phyloP scores from a whole-genome alignment of 2,329 filamentous ascomycete genomes.

The Penicillium sp. region DNA sequence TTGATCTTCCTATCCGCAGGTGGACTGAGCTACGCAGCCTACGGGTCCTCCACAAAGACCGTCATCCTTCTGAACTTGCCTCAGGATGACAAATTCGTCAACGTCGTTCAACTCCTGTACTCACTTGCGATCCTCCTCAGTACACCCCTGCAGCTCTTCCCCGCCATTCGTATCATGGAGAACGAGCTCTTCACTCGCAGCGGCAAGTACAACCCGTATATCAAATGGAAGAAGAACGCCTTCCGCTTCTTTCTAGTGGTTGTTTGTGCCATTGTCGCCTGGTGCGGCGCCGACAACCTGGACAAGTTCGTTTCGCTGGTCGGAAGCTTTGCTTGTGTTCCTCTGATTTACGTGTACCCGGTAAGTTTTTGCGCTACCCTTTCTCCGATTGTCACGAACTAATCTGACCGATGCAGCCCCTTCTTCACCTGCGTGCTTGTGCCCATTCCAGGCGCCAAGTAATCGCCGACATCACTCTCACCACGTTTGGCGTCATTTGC shows the following conservation, averaged over 20 bases:
- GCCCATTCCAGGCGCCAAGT: conserved; percentile 68
- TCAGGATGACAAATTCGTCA: conserved; percentile 92
- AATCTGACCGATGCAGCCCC: conserved; percentile 57
- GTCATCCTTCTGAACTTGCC: conserved; percentile 95
- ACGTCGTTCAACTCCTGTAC: conserved; percentile 93
- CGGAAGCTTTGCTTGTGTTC: conserved; percentile 96
- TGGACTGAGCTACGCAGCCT: conserved; percentile 91
- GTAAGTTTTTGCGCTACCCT: conserved; percentile 58
- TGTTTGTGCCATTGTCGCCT: conserved; percentile 81
- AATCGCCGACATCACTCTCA: conserved; percentile 69
- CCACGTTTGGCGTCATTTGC: conserved; percentile 76
- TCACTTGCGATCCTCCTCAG: conserved; percentile 95
- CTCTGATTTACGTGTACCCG: conserved; percentile 94
- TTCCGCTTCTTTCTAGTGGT: conserved; percentile 93
- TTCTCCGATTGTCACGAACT: neutral
- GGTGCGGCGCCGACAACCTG: conserved; percentile 85
- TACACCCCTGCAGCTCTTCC: conserved; percentile 94
- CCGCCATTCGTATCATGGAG: conserved; percentile 93
- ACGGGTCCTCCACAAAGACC: conserved; percentile 91
- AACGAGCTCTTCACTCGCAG: conserved; percentile 91
- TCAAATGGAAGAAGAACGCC: conserved; percentile 99
- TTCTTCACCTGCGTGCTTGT: conserved; percentile 83
- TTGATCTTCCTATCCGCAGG: conserved; percentile 88
- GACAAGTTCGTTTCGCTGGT: conserved; percentile 98
- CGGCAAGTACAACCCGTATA: conserved; percentile 95